Base-by-base conservation (phyloP, 306 rosid genomes). In the Medicago ruthenica region DNA sequence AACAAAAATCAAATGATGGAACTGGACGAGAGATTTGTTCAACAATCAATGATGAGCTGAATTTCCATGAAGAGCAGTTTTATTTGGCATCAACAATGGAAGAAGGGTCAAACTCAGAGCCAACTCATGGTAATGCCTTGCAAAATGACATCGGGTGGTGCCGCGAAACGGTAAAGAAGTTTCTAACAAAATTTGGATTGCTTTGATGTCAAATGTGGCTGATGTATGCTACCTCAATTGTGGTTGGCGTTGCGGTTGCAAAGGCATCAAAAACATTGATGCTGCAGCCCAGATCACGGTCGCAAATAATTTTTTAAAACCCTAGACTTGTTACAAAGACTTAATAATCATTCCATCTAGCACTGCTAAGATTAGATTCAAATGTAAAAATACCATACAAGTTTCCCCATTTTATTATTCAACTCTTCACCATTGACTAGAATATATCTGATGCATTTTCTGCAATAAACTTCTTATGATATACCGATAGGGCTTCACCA, bases 81-180 rank as follows among this genome's bases (percentile, higher is more conserved):
- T 48, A 53, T 75, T 53, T 76, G 27, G 54, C 57, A 22, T 11
- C 60, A 37, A 80, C 68, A 36, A 42, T 24, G 58, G 76, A 69
- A 62, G 82, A 79, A 10, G 59, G 40, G 20, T 36, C 64, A 2
- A 74, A 76, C 20, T 57, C 84, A 8, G 57, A 78, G 70, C 64
- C 70, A 57, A 71, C 6, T 60, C 47, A 76, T 41, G 75, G 66
- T n/a, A 63, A 60, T 45, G 47, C 80, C 79, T 17, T 87, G 79
- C 64, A 77, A 70, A 84, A 51, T 31, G 90, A 88, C 82, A 24
- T 87, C 20, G 60, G 74, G 18, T 87, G 93, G 97, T 85, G 92
- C 66, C 87, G 47, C 15, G 82, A 72, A 45, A 83, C 87, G 0
- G 83, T 91, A 36, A 85, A 66, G 80, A 85, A 85, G 81, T 64